Conservation (phyloP, 1,284 basidiomycete species). For the Takashimella tepidaria region DNA sequence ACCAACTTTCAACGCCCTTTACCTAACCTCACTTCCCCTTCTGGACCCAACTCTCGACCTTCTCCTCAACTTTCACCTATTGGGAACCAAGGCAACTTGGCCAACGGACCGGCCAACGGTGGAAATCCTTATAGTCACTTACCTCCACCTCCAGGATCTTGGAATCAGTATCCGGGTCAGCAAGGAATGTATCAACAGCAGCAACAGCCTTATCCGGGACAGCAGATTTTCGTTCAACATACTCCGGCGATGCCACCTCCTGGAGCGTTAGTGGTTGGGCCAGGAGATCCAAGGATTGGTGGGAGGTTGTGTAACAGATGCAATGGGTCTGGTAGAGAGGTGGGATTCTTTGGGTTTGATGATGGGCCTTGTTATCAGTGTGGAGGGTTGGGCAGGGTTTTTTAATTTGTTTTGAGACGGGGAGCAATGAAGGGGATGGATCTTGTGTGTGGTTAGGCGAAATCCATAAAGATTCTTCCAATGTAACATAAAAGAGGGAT, state of each 20-base stretch:
- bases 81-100: not conserved
- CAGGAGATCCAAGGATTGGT: conserved; percentile 45
- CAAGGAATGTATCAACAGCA: conserved; percentile 8
- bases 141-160: conserved; percentile 19
- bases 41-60: not conserved
- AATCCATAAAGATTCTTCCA: no score
- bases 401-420: conserved; percentile 12
- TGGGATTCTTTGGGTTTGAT: conserved; percentile 39
- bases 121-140: conserved; percentile 12
- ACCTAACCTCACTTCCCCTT: conserved; percentile 11
- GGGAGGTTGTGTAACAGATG: conserved; percentile 39
- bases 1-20: conserved; percentile 41
- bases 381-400: conserved; percentile 37
- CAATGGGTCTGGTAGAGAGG: conserved; percentile 33
- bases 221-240: conserved; percentile 18
- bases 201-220: conserved; percentile 8
- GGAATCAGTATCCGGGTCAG: conserved; percentile 32
- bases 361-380: conserved; percentile 33
- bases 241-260: conserved; percentile 18
- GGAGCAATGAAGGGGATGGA: no score
- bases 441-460: no score
- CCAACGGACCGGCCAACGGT: not conserved
- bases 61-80: not conserved
- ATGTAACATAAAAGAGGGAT: no score
- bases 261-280: conserved; percentile 32